phyloP scores from a whole-genome alignment of 768 basidiomycete genomes.

The Pulveroboletus sp. region DNA sequence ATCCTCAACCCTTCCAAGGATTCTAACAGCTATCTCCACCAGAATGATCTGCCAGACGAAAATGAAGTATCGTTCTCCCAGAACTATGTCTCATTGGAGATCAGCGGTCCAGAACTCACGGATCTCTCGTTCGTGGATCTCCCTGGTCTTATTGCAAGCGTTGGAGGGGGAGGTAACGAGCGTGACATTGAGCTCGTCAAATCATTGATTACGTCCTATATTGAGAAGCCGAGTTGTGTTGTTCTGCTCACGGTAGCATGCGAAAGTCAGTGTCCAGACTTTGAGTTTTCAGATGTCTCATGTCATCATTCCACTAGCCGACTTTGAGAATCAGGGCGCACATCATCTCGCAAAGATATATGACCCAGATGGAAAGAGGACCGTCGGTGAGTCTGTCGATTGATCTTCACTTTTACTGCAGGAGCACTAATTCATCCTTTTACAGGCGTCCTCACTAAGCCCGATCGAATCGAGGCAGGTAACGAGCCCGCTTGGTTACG shows the following conservation, averaged over 20 bases:
- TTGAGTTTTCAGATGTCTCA: slow-evolving; percentile 31
- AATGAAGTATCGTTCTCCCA: slow-evolving; percentile 42
- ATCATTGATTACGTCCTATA: slow-evolving; percentile 53
- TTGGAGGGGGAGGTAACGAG: slow-evolving; percentile 43
- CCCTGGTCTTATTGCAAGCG: slow-evolving; percentile 59
- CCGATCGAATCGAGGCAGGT: slow-evolving; percentile 47
- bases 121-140: slow-evolving; percentile 65
- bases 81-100: slow-evolving; percentile 54
- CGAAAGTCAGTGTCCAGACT: slow-evolving; percentile 18
- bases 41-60: slow-evolving; percentile 8
- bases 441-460: slow-evolving; percentile 52
- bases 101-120: slow-evolving; percentile 54
- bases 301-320: slow-evolving; percentile 46
- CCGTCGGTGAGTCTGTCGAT: slow-evolving; percentile 55
- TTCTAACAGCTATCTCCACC: slow-evolving; percentile 9
- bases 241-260: slow-evolving; percentile 61
- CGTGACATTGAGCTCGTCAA: slow-evolving; percentile 61
- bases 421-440: background rate
- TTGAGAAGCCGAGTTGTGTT: slow-evolving; percentile 62
- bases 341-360: slow-evolving; percentile 56
- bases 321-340: slow-evolving; percentile 77
- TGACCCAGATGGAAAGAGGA: slow-evolving; percentile 61
- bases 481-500: slow-evolving; percentile 43
- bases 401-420: slow-evolving; percentile 35
- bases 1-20: slow-evolving; percentile 52